Conservation (phyloP, 108 stramenopile genomes). For the Mayamaea pseudoterrestris region DNA sequence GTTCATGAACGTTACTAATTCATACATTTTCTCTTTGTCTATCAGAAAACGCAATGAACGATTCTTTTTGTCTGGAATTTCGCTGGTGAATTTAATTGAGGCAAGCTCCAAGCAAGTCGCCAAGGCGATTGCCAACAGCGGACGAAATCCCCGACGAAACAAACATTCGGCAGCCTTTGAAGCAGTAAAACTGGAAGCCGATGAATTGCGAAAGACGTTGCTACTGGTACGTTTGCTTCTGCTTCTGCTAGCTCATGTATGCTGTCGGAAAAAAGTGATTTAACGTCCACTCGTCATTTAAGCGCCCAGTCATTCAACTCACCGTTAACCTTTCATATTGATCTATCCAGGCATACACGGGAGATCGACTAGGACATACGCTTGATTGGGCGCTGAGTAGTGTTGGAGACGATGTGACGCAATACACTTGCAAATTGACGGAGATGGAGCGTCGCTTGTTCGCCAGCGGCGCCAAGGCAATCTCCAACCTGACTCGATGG, state of each 20-base stretch:
- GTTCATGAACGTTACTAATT: background rate
- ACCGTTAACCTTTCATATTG: too few species aligned
- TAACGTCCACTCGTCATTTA: too few species aligned
- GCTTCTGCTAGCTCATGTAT: too few species aligned
- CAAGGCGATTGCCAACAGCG: too few species aligned
- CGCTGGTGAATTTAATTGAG: slow-evolving; percentile 38
- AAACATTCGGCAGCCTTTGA: too few species aligned
- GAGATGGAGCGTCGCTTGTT: slow-evolving; percentile 38
- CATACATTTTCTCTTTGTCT: background rate
- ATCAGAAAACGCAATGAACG: slow-evolving; percentile 50
- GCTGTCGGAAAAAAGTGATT: too few species aligned
- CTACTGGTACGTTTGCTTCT: background rate
- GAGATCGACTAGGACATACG: slow-evolving; percentile 29
- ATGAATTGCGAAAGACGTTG: background rate
- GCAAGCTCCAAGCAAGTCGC: background rate
- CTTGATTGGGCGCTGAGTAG: slow-evolving; percentile 40
- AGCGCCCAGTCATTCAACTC: too few species aligned
- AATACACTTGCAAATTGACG: slow-evolving; percentile 24
- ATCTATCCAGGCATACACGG: slow-evolving; percentile 31
- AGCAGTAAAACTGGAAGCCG: too few species aligned
- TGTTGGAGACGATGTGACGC: slow-evolving; percentile 41
- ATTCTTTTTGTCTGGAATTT: slow-evolving; percentile 39
- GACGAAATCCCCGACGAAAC: too few species aligned
- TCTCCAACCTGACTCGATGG: slow-evolving; percentile 27
- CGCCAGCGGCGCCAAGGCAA: slow-evolving; percentile 19